Conservation (phyloP, 352 stramenopile genomes). For the Globisporangium lucens region DNA sequence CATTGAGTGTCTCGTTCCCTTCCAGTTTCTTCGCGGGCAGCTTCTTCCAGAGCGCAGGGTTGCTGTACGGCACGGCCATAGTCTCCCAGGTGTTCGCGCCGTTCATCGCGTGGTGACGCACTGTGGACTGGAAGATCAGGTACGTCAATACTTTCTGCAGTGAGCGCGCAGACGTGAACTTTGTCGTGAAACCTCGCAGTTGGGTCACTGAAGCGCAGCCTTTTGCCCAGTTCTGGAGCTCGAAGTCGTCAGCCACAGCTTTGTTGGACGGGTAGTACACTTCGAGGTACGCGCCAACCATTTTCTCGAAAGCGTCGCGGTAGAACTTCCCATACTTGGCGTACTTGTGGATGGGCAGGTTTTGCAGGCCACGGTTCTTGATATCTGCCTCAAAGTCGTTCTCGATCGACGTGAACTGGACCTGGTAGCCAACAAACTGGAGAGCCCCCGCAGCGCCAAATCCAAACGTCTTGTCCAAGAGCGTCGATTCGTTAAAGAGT, state of each 20-base stretch:
- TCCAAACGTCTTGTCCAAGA: slow-evolving; percentile 38
- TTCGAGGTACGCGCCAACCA: slow-evolving; percentile 1
- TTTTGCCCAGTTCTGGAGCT: slow-evolving; percentile 32
- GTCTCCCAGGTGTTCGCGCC: slow-evolving; percentile 42
- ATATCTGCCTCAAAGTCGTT: slow-evolving; percentile 10
- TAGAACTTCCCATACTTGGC: slow-evolving; percentile 3
- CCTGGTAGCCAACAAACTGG: background rate
- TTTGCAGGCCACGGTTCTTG: background rate
- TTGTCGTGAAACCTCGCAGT: slow-evolving; percentile 29
- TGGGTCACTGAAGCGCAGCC: slow-evolving; percentile 26
- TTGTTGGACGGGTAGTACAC: slow-evolving; percentile 14
- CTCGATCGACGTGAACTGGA: background rate
- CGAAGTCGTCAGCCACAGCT: slow-evolving; percentile 9
- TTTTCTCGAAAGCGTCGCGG: background rate
- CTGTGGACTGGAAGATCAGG: slow-evolving; percentile 37
- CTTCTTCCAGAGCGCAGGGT: slow-evolving; percentile 37
- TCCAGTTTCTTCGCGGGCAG: slow-evolving; percentile 30
- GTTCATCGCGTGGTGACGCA: slow-evolving; percentile 59
- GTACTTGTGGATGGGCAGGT: slow-evolving; percentile 10
- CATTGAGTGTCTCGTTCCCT: slow-evolving; percentile 18
- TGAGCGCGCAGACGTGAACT: slow-evolving; percentile 12
- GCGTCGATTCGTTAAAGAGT: slow-evolving; percentile 38
- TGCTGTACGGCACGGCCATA: slow-evolving; percentile 37
- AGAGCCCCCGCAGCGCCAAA: slow-evolving; percentile 29
- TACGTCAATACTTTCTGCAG: slow-evolving; percentile 25